Conservation (phyloP, 2,329 filamentous ascomycete species). For the Neobulgaria alba region DNA sequence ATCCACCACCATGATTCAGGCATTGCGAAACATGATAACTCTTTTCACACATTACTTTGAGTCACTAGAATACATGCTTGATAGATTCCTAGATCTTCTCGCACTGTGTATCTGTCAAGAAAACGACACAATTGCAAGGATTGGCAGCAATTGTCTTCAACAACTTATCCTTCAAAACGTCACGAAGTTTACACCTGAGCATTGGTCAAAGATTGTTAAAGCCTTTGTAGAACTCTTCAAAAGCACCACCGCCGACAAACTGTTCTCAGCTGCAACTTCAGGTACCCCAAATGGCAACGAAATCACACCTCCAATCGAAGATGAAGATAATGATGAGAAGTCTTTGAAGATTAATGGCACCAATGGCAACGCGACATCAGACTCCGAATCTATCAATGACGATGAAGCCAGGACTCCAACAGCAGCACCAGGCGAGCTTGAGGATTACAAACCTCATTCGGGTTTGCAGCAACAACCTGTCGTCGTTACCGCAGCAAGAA, state of each 20-base stretch:
- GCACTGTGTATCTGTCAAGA: slow-evolving; percentile 97
- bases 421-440: slow-evolving; percentile 32
- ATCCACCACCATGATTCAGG: slow-evolving; percentile 98
- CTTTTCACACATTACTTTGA: slow-evolving; percentile 99
- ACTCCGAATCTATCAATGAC: slow-evolving; percentile 24
- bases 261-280: slow-evolving; percentile 74
- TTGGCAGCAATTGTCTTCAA: slow-evolving; percentile 96
- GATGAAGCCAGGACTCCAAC: slow-evolving; percentile 24
- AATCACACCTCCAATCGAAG: slow-evolving; percentile 32
- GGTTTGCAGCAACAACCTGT: slow-evolving; percentile 79
- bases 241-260: slow-evolving; percentile 84
- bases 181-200: slow-evolving; percentile 73
- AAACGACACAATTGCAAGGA: slow-evolving; percentile 95
- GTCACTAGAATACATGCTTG: slow-evolving; percentile 92
- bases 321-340: slow-evolving; percentile 35
- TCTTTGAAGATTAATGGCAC: slow-evolving; percentile 54
- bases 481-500: slow-evolving; percentile 83
- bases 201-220: slow-evolving; percentile 92
- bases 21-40: slow-evolving; percentile 94
- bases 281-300: slow-evolving; percentile 46
- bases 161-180: slow-evolving; percentile 96
- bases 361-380: slow-evolving; percentile 30
- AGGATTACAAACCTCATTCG: slow-evolving; percentile 78
- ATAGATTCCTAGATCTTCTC: slow-evolving; percentile 89
- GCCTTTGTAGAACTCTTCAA: slow-evolving; percentile 95